Base-by-base conservation (phyloP, 208 protist species). In the Acanthamoeba lenticulata region DNA sequence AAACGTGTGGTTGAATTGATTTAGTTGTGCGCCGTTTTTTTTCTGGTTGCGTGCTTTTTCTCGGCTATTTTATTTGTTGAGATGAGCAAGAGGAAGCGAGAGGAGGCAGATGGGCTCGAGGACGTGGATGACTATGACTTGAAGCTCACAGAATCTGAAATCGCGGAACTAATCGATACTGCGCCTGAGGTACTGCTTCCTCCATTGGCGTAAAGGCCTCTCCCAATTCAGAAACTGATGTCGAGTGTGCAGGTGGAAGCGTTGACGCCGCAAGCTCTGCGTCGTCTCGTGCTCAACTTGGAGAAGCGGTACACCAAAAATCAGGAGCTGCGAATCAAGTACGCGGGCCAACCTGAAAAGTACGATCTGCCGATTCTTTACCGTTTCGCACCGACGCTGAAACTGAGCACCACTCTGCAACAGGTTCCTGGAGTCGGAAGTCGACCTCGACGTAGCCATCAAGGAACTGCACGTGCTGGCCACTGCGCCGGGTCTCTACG, bases 221-320 rank as follows among this genome's bases (percentile, higher is more conserved):
- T 49, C n/a, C n/a, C n/a, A n/a, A n/a, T 29, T 9, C 21, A 5
- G 36, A n/a, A n/a, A n/a, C n/a, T n/a, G n/a, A n/a, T n/a, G n/a
- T 60, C 27, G 24, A 24, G 9, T 62, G 7, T 0, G 47, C 42
- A 96, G 95, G 94, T 96, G 60, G 95, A 96, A 57, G 94, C 94
- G 60, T 60, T 96, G 21, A 93, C 95, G 52, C 17, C 38, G 55
- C 44, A 40, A 13, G 88, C 89, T 45, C 55, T 96, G 67, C 94
- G 95, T 32, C 96, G 95, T 40, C 65, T 97, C 19, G 74, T 97
- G 3, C 90, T 97, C 17, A 72, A 93, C 40, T 89, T 98, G 24
- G 97, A 98, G 69, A 97, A 97, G 79, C 95, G 95, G 34, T 92
- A 96, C 91, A 95, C 65, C 86, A 95, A 93, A 29, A 97, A 97